phyloP scores from a whole-genome alignment of 2,329 filamentous ascomycete species.

The Phialophora tarda region DNA sequence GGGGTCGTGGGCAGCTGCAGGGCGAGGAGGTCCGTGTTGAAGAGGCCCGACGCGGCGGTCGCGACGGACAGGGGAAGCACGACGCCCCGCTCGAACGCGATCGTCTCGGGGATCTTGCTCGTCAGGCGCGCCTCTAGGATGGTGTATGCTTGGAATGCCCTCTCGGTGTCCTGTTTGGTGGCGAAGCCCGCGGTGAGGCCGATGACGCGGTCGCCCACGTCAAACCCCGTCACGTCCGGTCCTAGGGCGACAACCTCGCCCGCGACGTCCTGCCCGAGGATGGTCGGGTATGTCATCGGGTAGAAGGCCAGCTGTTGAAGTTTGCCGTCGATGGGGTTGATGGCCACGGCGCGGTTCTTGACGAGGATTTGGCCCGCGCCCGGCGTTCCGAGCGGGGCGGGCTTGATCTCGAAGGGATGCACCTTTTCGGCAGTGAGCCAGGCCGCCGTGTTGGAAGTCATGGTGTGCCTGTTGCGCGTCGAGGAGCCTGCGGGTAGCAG shows the following conservation, averaged over 20 bases:
- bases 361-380: conserved; percentile 37
- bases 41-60: conserved; percentile 46
- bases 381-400: neutral
- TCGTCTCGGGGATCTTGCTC: conserved; percentile 42
- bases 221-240: conserved; percentile 39
- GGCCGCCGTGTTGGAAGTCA: conserved; percentile 2
- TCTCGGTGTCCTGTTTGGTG: conserved; percentile 31
- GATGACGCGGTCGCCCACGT: conserved; percentile 42
- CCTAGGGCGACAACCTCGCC: conserved; percentile 32
- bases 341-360: conserved; percentile 39
- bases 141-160: conserved; percentile 42
- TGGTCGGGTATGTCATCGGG: conserved; percentile 37
- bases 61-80: conserved; percentile 46
- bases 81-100: conserved; percentile 44
- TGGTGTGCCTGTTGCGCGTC: neutral
- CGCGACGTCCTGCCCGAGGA: conserved; percentile 35
- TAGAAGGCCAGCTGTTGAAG: conserved; percentile 41
- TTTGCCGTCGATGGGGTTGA: conserved; percentile 46
- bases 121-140: conserved; percentile 37
- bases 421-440: conserved; percentile 5
- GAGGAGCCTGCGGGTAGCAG: neutral
- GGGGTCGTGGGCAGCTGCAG: conserved; percentile 38
- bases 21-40: conserved; percentile 37
- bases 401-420: conserved; percentile 5
- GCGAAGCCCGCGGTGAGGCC: conserved; percentile 33